Conservation (phyloP, 345 rosid genomes). For the Cardamine occulta region DNA sequence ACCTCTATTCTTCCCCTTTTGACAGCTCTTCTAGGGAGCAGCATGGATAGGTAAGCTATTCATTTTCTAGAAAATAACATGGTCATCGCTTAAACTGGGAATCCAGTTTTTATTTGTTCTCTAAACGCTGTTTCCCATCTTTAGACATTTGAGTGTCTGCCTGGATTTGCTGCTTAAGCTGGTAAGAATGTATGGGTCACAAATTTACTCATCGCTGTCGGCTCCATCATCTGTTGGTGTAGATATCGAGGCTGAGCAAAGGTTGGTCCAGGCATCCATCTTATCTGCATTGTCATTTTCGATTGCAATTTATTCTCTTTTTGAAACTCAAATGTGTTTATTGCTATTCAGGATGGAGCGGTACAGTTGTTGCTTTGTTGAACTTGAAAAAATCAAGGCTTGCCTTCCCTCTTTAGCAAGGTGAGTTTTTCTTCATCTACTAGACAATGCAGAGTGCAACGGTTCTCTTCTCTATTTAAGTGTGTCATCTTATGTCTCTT, state of each 20-base stretch:
- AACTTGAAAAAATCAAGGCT: slow-evolving; percentile 84
- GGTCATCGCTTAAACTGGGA: neutral
- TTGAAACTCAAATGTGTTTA: slow-evolving; percentile 7
- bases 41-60: slow-evolving; percentile 72
- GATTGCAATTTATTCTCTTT: neutral
- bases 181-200: slow-evolving; percentile 76
- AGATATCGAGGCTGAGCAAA: slow-evolving; percentile 97
- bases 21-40: slow-evolving; percentile 71
- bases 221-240: slow-evolving; percentile 90
- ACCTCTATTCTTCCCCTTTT: slow-evolving; percentile 87
- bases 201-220: slow-evolving; percentile 77
- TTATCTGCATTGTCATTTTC: neutral
- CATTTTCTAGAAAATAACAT: neutral
- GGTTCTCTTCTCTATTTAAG: neutral
- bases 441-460: neutral
- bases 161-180: slow-evolving; percentile 89
- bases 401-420: slow-evolving; percentile 64
- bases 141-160: slow-evolving; percentile 82
- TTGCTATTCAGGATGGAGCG: slow-evolving; percentile 71
- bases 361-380: slow-evolving; percentile 79
- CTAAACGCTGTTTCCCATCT: slow-evolving; percentile 20
- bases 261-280: slow-evolving; percentile 48
- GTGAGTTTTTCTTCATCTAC: slow-evolving; percentile 40
- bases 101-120: neutral
- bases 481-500: slow-evolving; percentile 18